Evolutionary conservation across 768 basidiomycete species (phyloP), one percentile per base, ranked within the genome.

Genomic region (Floccularia luteovirens): DNA sequence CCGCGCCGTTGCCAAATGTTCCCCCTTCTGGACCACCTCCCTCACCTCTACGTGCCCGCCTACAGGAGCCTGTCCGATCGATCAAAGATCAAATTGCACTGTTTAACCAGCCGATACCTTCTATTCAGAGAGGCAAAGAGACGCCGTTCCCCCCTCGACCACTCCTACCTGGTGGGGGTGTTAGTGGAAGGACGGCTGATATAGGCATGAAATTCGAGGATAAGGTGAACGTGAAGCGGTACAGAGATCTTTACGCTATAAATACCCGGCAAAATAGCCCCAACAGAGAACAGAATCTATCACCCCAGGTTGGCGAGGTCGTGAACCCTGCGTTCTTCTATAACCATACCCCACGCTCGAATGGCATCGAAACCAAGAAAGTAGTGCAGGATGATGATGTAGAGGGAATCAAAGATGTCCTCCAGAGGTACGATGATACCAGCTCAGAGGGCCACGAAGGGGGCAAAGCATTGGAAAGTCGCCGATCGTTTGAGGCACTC

Each of bases 71-170:
- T 16, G 31, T 8, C 13, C 13, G 36, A 5, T 6, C 12, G 22
- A 10, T 8, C 8, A 10, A 6, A 13, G 6, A 19, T 6, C 8
- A 5, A 37, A 19, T 23, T 17, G 17, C 16, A 5, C 16, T 23
- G 13, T 8, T 8, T 24, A 23, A 5, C 6, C 24, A 23, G 13
- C 12, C 25, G 14, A 5, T 13, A 36, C 6, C 35, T 19, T 5
- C 41, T 25, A 54, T 66, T 21, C 64, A 64, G 43, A 62, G 76
- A 12, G 76, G 75, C 10, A 63, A 66, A 27, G 67, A 73, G 48
- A 47, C 63, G 11, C 74, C 77, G 0, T 77, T 77, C 58, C 75
- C 76, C 17, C 38, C 62, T n/a, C 57, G 56, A 7, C 72, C 72
- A 14, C 45, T 72, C n/a, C 41, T 61, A 43, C 36, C 55, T 36